Evolutionary conservation across 2,329 filamentous ascomycete genomes (phyloP).

Genomic region (Epichloe gansuensis): DNA sequence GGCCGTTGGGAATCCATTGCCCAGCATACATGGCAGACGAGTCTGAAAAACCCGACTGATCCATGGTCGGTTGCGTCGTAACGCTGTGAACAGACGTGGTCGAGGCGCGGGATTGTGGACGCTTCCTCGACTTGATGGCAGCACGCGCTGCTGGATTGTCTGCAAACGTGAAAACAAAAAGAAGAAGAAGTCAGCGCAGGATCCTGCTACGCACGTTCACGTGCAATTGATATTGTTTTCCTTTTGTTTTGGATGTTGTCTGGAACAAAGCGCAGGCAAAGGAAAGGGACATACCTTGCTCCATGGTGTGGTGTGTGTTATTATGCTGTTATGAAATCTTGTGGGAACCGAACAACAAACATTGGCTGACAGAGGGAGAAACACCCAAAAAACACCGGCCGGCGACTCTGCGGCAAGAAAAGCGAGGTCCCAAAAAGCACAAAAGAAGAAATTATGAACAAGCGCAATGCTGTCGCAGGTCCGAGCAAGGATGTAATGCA

Average conservation of each 20-base stretch:
- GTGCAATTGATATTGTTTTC: slow-evolving; percentile 2
- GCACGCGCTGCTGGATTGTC: slow-evolving; percentile 20
- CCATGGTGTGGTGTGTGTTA: slow-evolving; percentile 16
- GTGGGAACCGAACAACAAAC: slow-evolving; percentile 27
- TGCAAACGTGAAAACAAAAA: slow-evolving; percentile 6
- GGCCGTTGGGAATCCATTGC: slow-evolving; percentile 38
- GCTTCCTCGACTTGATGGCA: slow-evolving; percentile 32
- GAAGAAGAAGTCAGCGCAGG: slow-evolving; percentile 5
- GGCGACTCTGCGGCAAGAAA: slow-evolving; percentile 5
- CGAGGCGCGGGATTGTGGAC: slow-evolving; percentile 42
- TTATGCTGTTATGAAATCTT: slow-evolving; percentile 15
- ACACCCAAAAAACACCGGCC: slow-evolving; percentile 7
- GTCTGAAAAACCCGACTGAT: slow-evolving; percentile 33
- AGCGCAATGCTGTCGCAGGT: slow-evolving; percentile 6
- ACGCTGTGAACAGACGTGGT: slow-evolving; percentile 45
- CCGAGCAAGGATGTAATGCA: slow-evolving; percentile 2
- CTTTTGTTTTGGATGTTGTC: slow-evolving; percentile 4
- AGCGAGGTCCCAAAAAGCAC: slow-evolving; percentile 3
- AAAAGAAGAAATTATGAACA: slow-evolving; percentile 6
- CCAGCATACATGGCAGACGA: slow-evolving; percentile 32
- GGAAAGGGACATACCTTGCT: slow-evolving; percentile 22
- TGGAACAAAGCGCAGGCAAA: slow-evolving; percentile 6
- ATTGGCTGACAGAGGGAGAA: slow-evolving; percentile 17
- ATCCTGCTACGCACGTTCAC: background rate
- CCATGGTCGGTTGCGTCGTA: slow-evolving; percentile 38